A percentile compares a stretch with the other conserved stretches of the same genome.
Evolutionary conservation across 495 filamentous ascomycete species (phyloP).

Genomic region (Neurospora hispaniola): DNA sequence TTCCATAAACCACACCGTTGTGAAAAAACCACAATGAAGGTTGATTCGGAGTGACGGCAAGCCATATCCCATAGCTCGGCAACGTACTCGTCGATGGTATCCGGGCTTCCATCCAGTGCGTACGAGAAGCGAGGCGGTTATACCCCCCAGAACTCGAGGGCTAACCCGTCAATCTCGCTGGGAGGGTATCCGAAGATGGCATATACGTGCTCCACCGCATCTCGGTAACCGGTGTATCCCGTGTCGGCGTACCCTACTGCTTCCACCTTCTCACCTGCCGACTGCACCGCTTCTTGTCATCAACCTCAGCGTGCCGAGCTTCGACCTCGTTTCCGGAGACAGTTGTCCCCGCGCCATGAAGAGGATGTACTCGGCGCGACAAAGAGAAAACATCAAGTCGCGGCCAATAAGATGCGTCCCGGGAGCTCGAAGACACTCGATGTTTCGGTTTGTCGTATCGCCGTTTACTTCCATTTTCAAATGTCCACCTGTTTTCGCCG

Average conservation of each 20-base stretch:
- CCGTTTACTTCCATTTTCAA: too few species aligned
- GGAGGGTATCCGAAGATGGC: not conserved
- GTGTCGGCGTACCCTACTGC: not conserved
- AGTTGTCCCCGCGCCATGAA: not conserved
- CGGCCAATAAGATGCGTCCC: not conserved
- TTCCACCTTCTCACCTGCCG: not conserved
- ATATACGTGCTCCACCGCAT: not conserved
- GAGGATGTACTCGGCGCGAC: not conserved
- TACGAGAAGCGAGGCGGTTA: not conserved
- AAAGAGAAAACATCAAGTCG: not conserved
- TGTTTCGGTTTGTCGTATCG: not conserved
- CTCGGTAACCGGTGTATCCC: not conserved
- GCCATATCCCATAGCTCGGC: not conserved
- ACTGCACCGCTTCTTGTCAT: not conserved
- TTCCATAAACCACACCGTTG: slow-evolving; percentile 2
- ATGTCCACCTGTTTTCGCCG: too few species aligned
- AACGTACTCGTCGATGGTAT: not conserved
- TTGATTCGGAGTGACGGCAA: not conserved
- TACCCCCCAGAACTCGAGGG: not conserved
- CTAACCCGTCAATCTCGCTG: not conserved
- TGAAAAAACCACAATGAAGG: not conserved
- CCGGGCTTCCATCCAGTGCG: not conserved
- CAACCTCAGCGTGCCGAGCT: not conserved
- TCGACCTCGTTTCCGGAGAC: not conserved
- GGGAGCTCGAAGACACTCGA: not conserved